Base-by-base conservation (phyloP, 2,329 filamentous ascomycete genomes). In the Nakataea oryzae region DNA sequence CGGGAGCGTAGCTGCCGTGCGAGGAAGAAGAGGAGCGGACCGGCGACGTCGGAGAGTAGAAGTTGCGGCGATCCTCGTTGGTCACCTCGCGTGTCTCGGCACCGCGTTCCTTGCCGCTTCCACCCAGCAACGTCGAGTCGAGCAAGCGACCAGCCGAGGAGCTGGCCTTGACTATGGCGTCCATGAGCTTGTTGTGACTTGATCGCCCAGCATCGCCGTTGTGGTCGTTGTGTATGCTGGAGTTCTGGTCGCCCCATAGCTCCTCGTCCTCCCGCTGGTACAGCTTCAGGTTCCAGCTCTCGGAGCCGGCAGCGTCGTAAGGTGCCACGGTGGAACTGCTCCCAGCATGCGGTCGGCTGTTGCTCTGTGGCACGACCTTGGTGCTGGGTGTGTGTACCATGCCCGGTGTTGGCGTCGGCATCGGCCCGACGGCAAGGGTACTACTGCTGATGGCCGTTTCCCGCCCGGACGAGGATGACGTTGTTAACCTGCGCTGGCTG, bases 261-360 rank as follows among this genome's bases (percentile, higher is more conserved):
- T 90, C 86, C 74, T 97, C 93, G 66, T 96, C 92, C 71, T 95
- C 90, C 61, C 92, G 81, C 73, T 96, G 90, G 72, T 96, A 93
- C 64, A 88, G 84, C 73, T 86, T 86, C 68, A 81, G 81, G 70
- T 95, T 93, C 89, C 89, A 92, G 58, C 86, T 87, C 61, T 74
- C 73, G 32, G 77, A 69, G 7, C 66, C 72, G 30, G 70, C 73
- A 62, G 72, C 74, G 69, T 85, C 78, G 67, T 84, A 77, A 63
- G 79, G 72, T 4, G 76, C 74, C 58, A 78, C 74, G 27, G 78
- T 81, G 65, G 75, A 78, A 65, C 73, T 79, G 62, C 74, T 78
- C 32, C 69, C 73, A 26, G 70, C 65, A 50, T 72, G 75, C 29
- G 72, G 70, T 54, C 72, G 72, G 63, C 71, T 73, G 21, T 72